These are phyloP conservation scores for Blastobotrys aristatus DNA, from an alignment of 1,139 yeast genomes.

Conservation along the genomic window DNA sequence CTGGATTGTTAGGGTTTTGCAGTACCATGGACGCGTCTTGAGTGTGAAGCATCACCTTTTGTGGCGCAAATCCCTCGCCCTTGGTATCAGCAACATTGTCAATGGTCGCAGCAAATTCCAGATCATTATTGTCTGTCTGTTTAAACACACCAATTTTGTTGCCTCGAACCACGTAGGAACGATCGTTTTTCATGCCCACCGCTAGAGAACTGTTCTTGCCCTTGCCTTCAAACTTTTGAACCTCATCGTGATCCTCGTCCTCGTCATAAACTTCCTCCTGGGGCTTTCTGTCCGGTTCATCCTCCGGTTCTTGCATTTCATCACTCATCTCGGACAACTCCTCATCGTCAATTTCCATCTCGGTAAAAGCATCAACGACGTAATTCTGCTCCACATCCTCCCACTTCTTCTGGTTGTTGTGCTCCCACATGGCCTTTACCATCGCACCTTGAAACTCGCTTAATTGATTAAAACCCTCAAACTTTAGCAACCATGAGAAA, in stretches of 20 bases:
- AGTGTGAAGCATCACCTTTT: slow-evolving; percentile 67
- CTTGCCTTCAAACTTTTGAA: slow-evolving; percentile 30
- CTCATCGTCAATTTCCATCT: slow-evolving; percentile 40
- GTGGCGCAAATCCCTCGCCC: slow-evolving; percentile 56
- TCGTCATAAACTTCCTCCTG: slow-evolving; percentile 30
- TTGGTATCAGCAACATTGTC: slow-evolving; percentile 49
- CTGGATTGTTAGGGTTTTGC: slow-evolving; percentile 45
- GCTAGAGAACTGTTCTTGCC: slow-evolving; percentile 58
- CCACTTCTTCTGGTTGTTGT: slow-evolving; percentile 51
- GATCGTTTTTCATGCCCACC: slow-evolving; percentile 63
- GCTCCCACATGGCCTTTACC: slow-evolving; percentile 58
- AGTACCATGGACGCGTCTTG: slow-evolving; percentile 65
- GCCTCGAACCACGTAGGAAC: slow-evolving; percentile 76
- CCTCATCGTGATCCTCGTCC: slow-evolving; percentile 35
- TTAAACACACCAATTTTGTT: slow-evolving; percentile 76
- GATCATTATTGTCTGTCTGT: slow-evolving; percentile 46
- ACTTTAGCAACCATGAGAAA: slow-evolving; percentile 61
- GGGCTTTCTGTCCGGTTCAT: slow-evolving; percentile 18
- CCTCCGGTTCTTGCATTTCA: slow-evolving; percentile 33
- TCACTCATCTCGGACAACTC: slow-evolving; percentile 33
- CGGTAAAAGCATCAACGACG: slow-evolving; percentile 44
- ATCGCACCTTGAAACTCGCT: slow-evolving; percentile 49
- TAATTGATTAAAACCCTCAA: slow-evolving; percentile 41
- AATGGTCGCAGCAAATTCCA: slow-evolving; percentile 65
- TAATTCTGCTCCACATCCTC: slow-evolving; percentile 45